phyloP scores from a whole-genome alignment of 768 basidiomycete genomes.

The Suillus placidus region DNA sequence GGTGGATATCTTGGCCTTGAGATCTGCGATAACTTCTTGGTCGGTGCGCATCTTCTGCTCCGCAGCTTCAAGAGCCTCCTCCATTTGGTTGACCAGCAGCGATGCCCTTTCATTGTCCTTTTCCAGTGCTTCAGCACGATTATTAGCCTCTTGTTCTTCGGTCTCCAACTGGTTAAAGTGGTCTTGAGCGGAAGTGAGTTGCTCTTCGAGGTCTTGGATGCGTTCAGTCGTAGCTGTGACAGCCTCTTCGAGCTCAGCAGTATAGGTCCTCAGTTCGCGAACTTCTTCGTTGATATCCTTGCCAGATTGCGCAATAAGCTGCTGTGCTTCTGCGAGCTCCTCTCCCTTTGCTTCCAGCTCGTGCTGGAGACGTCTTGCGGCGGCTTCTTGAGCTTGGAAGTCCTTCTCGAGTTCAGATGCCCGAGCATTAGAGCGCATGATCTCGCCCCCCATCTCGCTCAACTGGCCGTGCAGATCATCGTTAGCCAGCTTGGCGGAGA shows the following conservation, averaged over 20 bases:
- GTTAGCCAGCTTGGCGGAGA: conserved; percentile 40
- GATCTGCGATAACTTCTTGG: conserved; percentile 51
- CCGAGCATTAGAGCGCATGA: conserved; percentile 36
- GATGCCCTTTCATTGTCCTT: conserved; percentile 53
- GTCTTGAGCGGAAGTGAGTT: conserved; percentile 50
- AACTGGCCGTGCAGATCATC: conserved; percentile 41
- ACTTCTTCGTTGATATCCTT: conserved; percentile 35
- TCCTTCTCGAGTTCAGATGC: conserved; percentile 50
- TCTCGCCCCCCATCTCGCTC: conserved; percentile 32
- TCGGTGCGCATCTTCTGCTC: conserved; percentile 72
- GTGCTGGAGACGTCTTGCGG: conserved; percentile 36
- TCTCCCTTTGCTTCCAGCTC: conserved; percentile 45
- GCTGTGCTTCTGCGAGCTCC: conserved; percentile 25
- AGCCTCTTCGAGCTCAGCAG: conserved; percentile 64
- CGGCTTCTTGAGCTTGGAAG: conserved; percentile 41
- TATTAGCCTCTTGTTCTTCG: conserved; percentile 50
- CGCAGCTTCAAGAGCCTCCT: conserved; percentile 74
- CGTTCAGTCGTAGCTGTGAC: conserved; percentile 53
- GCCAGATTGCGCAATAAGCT: conserved; percentile 28
- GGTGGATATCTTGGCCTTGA: conserved; percentile 52
- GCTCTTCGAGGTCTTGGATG: conserved; percentile 57
- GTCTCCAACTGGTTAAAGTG: conserved; percentile 45
- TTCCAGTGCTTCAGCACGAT: conserved; percentile 54
- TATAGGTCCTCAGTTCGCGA: conserved; percentile 48
- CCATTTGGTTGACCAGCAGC: conserved; percentile 66